phyloP scores from a whole-genome alignment of 1,284 basidiomycete genomes.

The Wallemia ichthyophaga region DNA sequence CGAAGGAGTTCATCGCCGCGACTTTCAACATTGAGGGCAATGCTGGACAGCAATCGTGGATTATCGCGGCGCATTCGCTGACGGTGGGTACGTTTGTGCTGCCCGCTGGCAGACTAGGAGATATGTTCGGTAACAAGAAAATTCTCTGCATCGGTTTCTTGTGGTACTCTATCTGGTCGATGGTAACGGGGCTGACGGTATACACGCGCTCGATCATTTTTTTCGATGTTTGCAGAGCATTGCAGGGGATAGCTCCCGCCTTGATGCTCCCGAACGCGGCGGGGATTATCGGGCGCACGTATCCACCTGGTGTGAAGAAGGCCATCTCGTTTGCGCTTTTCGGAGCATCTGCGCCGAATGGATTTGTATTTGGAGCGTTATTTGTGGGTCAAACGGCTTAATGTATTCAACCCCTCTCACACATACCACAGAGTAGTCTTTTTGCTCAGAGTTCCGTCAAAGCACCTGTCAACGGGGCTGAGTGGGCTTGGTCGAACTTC shows the following conservation, averaged over 20 bases:
- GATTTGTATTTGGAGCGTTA: not conserved
- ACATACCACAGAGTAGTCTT: not conserved
- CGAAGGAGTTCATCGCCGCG: not conserved
- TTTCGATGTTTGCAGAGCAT: not conserved
- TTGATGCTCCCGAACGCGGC: not conserved
- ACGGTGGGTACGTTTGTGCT: not conserved
- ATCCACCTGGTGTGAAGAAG: not conserved
- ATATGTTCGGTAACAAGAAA: not conserved
- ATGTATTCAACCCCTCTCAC: too few relatives aligned
- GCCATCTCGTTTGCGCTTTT: not conserved
- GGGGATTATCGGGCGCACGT: not conserved
- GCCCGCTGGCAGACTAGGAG: not conserved
- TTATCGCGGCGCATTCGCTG: not conserved
- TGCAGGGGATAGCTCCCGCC: not conserved
- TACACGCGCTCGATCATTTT: not conserved
- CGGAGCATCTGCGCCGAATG: not conserved
- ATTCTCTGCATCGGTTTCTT: not conserved
- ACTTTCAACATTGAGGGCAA: not conserved
- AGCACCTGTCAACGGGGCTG: not conserved
- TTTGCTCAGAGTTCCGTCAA: not conserved
- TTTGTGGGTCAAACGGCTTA: too few relatives aligned
- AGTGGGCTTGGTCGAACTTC: not conserved
- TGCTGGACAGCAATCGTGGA: not conserved
- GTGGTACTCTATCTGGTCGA: not conserved
- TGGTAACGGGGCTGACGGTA: not conserved